These are phyloP conservation scores for Vinca minor DNA, from an alignment of 257 asterid genomes.

Conservation along the genomic window DNA sequence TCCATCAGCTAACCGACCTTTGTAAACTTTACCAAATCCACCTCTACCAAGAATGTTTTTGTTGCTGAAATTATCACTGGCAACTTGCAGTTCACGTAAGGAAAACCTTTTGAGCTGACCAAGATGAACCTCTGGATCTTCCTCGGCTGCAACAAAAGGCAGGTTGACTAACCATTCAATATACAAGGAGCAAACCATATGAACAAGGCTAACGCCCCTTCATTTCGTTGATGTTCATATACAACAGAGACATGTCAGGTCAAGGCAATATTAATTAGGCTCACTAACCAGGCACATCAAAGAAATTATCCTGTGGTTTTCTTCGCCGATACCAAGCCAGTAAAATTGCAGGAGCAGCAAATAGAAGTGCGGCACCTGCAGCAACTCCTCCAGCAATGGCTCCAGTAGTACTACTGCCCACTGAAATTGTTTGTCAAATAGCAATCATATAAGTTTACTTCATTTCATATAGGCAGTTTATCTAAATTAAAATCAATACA, in stretches of 20 bases:
- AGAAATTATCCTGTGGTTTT: conserved; percentile 80
- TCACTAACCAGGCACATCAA: conserved; percentile 85
- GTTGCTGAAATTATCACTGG: conserved; percentile 67
- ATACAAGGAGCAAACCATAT: neutral
- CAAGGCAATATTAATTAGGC: conserved; percentile 9
- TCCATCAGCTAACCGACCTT: conserved; percentile 87
- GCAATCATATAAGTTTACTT: neutral
- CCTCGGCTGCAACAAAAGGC: conserved; percentile 60
- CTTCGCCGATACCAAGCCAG: conserved; percentile 68
- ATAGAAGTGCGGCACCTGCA: conserved; percentile 87
- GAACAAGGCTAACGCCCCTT: neutral
- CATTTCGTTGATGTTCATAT: neutral
- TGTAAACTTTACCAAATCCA: conserved; percentile 86
- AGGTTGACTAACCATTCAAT: conserved; percentile 4
- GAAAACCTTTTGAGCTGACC: conserved; percentile 89
- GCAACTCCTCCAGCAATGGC: conserved; percentile 92
- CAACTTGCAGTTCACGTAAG: conserved; percentile 78
- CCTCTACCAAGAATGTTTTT: conserved; percentile 71
- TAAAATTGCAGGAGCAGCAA: conserved; percentile 69
- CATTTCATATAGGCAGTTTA: neutral
- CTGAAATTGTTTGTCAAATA: conserved; percentile 25
- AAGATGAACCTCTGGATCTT: conserved; percentile 86
- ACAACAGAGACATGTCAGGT: neutral
- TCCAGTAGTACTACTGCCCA: conserved; percentile 62
- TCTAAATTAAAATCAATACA: conserved; percentile 1